A percentile compares a stretch with the other conserved stretches of the same genome.
Evolutionary conservation across 2,329 filamentous ascomycete species (phyloP).

Genomic region (Aureobasidium musti): DNA sequence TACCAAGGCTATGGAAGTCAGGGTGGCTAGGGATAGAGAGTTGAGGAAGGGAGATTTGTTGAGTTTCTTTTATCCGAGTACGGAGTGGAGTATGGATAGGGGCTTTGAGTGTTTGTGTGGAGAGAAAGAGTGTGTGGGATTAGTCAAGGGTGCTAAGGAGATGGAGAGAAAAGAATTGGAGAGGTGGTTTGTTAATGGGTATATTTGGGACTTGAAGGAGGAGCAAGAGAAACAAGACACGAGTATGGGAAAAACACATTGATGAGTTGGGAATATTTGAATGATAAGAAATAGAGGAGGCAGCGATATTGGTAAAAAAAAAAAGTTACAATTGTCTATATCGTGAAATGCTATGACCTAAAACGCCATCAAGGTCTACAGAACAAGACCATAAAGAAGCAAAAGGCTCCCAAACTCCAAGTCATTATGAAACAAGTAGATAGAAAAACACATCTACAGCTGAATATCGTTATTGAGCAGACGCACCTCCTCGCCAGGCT

Average conservation of each 20-base stretch:
- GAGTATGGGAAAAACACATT: no score
- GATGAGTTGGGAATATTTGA: neutral
- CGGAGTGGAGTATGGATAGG: conserved; percentile 54
- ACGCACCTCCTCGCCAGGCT: conserved; percentile 91
- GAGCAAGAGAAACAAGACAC: neutral
- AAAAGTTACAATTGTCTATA: neutral
- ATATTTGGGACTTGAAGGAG: conserved; percentile 41
- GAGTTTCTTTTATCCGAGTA: conserved; percentile 55
- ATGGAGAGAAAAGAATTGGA: conserved; percentile 41
- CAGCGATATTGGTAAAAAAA: no score
- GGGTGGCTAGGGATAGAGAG: conserved; percentile 41
- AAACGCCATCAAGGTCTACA: neutral
- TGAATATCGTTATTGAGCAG: conserved; percentile 85
- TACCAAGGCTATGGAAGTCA: conserved; percentile 36
- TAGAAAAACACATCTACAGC: conserved; percentile 54
- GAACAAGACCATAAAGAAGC: neutral
- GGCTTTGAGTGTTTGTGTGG: conserved; percentile 50
- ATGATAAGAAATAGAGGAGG: neutral
- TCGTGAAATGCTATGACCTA: neutral
- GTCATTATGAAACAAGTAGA: neutral
- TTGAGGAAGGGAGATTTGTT: conserved; percentile 47
- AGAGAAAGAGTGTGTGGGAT: conserved; percentile 43
- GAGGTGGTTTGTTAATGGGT: conserved; percentile 47
- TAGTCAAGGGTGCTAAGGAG: conserved; percentile 46
- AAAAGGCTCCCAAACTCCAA: neutral